A percentile compares a stretch with the other conserved stretches of the same genome.
Evolutionary conservation across 768 basidiomycete genomes (phyloP).

Genomic region (Trametes punicea): DNA sequence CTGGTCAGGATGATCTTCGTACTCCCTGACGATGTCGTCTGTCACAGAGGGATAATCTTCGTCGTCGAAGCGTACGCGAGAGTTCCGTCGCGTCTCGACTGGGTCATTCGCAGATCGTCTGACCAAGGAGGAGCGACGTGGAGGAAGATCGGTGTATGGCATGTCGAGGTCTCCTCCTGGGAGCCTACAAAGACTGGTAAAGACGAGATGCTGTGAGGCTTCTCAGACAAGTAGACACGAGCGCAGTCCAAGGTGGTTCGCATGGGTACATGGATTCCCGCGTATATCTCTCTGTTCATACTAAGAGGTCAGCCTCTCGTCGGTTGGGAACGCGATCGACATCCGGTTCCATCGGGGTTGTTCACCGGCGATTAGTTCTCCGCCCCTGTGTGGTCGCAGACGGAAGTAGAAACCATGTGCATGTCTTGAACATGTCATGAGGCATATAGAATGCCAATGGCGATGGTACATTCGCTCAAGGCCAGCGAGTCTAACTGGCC

Average conservation of each 20-base stretch:
- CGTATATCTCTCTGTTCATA: neutral
- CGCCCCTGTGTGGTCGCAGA: too few relatives aligned
- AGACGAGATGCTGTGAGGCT: neutral
- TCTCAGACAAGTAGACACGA: neutral
- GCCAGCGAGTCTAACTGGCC: too few relatives aligned
- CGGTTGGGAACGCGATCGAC: neutral
- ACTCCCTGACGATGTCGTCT: conserved; percentile 1
- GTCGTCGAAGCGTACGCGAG: conserved; percentile 18
- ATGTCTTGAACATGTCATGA: too few relatives aligned
- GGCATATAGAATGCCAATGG: neutral
- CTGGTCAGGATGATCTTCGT: neutral
- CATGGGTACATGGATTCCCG: neutral
- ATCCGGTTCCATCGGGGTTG: neutral
- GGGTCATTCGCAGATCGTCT: neutral
- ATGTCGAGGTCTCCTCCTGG: neutral
- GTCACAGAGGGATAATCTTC: conserved; percentile 4
- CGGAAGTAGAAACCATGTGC: too few relatives aligned
- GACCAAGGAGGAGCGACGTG: conserved; percentile 10
- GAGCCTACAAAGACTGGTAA: neutral
- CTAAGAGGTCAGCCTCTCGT: conserved; percentile 2
- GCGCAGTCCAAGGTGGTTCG: neutral
- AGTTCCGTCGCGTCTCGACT: neutral
- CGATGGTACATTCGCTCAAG: too few relatives aligned
- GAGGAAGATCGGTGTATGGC: conserved; percentile 21
- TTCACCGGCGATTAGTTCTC: too few relatives aligned